Evolutionary conservation across 2,329 filamentous ascomycete genomes (phyloP).

Genomic region (Didymosphaeria variabile): DNA sequence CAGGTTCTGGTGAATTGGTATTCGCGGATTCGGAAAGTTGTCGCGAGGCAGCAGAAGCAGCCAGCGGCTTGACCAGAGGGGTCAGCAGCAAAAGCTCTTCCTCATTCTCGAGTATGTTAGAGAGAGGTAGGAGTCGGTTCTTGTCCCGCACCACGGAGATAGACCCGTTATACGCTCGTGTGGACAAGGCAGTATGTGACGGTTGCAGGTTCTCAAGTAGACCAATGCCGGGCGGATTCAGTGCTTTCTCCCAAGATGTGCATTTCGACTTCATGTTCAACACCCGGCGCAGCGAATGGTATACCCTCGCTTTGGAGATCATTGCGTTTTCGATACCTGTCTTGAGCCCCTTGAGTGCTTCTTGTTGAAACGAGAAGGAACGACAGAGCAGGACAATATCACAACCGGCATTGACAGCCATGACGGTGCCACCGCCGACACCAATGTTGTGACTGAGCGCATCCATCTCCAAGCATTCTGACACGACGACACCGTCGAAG

Average conservation of each 20-base stretch:
- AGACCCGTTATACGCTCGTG: constrained; percentile 87
- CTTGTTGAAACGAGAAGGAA: constrained; percentile 86
- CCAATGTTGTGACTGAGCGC: constrained; percentile 94
- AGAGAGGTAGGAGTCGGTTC: constrained; percentile 82
- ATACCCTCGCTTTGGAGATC: constrained; percentile 80
- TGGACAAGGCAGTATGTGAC: constrained; percentile 81
- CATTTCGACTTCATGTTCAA: constrained; percentile 83
- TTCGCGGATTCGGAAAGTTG: constrained; percentile 69
- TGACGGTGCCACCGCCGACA: constrained; percentile 95
- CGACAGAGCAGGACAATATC: constrained; percentile 90
- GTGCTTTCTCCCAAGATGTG: constrained; percentile 88
- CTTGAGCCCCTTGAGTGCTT: constrained; percentile 89
- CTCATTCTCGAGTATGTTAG: constrained; percentile 79
- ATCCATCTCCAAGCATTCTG: constrained; percentile 96
- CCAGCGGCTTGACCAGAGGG: constrained; percentile 89
- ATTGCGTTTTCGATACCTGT: constrained; percentile 90
- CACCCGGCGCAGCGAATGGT: constrained; percentile 80
- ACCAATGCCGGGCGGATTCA: constrained; percentile 83
- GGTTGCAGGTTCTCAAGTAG: constrained; percentile 83
- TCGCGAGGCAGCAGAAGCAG: constrained; percentile 84
- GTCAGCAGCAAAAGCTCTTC: constrained; percentile 92
- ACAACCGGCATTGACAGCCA: constrained; percentile 96
- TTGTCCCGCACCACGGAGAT: constrained; percentile 94
- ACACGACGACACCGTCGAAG: constrained; percentile 92
- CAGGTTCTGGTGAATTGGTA: constrained; percentile 64